phyloP scores from a whole-genome alignment of 768 basidiomycete species.

The Phallus indusiatus region DNA sequence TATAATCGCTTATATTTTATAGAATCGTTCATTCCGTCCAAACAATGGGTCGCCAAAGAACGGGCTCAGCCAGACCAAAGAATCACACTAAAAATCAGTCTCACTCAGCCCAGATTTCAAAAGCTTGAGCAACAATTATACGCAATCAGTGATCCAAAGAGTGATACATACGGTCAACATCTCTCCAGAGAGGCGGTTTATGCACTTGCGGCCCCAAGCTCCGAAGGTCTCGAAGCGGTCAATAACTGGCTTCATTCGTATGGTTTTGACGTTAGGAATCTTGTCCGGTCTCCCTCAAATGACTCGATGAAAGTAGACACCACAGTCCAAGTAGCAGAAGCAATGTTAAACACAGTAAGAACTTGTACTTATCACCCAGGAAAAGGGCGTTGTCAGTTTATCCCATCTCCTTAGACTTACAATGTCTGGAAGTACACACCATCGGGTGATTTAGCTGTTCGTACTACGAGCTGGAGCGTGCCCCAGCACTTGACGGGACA shows the following conservation, averaged over 20 bases:
- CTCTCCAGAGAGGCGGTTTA: conserved; percentile 9
- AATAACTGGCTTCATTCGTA: conserved; percentile 2
- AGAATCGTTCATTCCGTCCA: not conserved
- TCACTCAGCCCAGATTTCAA: conserved; percentile 2
- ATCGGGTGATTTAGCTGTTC: not conserved
- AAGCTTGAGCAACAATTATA: conserved; percentile 7
- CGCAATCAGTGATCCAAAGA: conserved; percentile 1
- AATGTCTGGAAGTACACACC: not conserved
- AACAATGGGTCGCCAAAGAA: not conserved
- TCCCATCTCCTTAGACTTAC: not conserved
- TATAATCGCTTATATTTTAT: not conserved
- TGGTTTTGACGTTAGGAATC: not conserved
- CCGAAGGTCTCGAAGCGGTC: not conserved
- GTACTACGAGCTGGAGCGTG: conserved; percentile 7
- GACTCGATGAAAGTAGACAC: conserved; percentile 9
- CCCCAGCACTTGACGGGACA: conserved; percentile 3
- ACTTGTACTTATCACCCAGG: not conserved
- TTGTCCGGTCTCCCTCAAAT: conserved; percentile 5
- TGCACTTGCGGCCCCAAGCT: not conserved
- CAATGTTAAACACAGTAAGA: conserved; percentile 9
- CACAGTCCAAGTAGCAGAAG: conserved; percentile 3
- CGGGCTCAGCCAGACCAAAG: not conserved
- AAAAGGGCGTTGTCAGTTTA: too few relatives aligned
- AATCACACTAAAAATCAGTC: conserved; percentile 8
- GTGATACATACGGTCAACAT: conserved; percentile 4